These are phyloP conservation scores for Annona cherimola DNA, from an alignment of 164 flowering plant species.

Conservation along the genomic window DNA sequence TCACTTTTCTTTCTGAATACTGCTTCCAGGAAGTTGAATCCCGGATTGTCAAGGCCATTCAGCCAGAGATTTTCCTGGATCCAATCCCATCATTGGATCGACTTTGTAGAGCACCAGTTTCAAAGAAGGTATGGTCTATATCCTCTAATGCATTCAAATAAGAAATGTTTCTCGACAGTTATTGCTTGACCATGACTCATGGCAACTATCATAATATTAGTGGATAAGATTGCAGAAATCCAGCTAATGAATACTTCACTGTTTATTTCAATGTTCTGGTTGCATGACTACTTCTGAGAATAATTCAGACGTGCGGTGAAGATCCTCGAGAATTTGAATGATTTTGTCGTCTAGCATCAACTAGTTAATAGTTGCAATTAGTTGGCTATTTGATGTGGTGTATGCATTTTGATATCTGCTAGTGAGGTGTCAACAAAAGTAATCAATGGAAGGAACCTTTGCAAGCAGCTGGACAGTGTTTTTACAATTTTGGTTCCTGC, in stretches of 20 bases:
- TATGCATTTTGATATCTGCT: background rate
- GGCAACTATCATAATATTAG: background rate
- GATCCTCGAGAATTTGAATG: background rate
- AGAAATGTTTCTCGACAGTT: background rate
- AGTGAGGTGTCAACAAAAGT: background rate
- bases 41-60: constrained; percentile 75
- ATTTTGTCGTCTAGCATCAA: background rate
- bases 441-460: background rate
- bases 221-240: background rate
- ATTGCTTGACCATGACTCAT: background rate
- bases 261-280: background rate
- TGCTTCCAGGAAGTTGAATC: constrained; percentile 81
- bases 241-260: background rate
- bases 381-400: background rate
- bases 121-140: constrained; percentile 43
- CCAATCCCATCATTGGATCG: constrained; percentile 76
- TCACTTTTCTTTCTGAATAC: constrained; percentile 1
- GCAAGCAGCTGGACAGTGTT: background rate
- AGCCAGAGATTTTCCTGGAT: constrained; percentile 76
- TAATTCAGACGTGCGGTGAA: background rate
- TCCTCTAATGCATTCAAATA: background rate
- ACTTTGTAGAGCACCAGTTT: constrained; percentile 40
- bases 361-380: background rate
- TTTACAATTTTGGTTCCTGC: constrained; percentile 7
- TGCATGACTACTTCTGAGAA: background rate